Evolutionary conservation across 2,329 filamentous ascomycete species (phyloP).

Genomic region (Calonectria hongkongensis): DNA sequence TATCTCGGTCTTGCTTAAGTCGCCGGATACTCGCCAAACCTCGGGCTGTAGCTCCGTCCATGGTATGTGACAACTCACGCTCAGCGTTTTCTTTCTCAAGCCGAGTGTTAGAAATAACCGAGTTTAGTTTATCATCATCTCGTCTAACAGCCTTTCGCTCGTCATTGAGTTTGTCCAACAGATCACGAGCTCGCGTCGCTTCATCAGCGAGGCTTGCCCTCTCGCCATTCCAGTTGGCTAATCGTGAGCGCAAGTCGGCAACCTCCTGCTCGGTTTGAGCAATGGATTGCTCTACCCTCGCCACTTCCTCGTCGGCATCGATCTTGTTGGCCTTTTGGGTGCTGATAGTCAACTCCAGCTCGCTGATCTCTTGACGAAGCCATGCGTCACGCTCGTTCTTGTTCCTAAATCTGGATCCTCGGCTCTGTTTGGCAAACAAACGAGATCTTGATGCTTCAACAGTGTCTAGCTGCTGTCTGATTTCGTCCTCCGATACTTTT

Average conservation of each 20-base stretch:
- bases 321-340: slow-evolving; percentile 89
- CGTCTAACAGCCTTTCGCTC: slow-evolving; percentile 91
- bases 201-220: slow-evolving; percentile 83
- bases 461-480: slow-evolving; percentile 83
- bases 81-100: slow-evolving; percentile 87
- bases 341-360: slow-evolving; percentile 84
- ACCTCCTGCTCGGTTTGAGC: slow-evolving; percentile 83
- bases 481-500: slow-evolving; percentile 82
- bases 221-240: slow-evolving; percentile 87
- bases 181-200: slow-evolving; percentile 85
- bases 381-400: slow-evolving; percentile 92
- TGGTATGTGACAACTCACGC: slow-evolving; percentile 84
- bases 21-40: slow-evolving; percentile 91
- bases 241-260: slow-evolving; percentile 79
- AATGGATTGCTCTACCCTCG: slow-evolving; percentile 82
- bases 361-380: slow-evolving; percentile 86
- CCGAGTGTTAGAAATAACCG: slow-evolving; percentile 83
- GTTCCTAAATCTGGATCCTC: slow-evolving; percentile 89
- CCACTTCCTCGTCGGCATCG: slow-evolving; percentile 89
- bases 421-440: slow-evolving; percentile 93
- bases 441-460: slow-evolving; percentile 85
- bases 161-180: slow-evolving; percentile 86
- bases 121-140: slow-evolving; percentile 90
- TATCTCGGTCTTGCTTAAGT: slow-evolving; percentile 85
- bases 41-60: slow-evolving; percentile 91